Conservation (phyloP, 2,329 filamentous ascomycete species). For the Periconia macrospinosa region DNA sequence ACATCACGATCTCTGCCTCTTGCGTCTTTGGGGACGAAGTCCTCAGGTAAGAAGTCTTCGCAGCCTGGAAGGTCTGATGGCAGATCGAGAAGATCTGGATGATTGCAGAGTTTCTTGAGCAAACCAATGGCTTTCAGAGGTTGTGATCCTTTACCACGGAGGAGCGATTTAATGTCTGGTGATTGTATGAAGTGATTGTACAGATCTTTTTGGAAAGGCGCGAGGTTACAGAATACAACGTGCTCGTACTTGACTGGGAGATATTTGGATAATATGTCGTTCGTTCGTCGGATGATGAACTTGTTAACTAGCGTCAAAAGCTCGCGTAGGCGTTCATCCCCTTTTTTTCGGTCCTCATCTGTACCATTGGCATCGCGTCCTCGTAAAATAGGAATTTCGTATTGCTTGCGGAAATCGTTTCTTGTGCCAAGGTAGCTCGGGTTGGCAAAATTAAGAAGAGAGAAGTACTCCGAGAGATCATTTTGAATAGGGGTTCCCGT, state of each 20-base stretch:
- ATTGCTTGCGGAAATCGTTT: conserved; percentile 89
- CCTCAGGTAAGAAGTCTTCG: conserved; percentile 77
- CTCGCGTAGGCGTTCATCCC: conserved; percentile 80
- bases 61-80: conserved; percentile 83
- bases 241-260: conserved; percentile 98
- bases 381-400: conserved; percentile 87
- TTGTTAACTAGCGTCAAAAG: conserved; percentile 89
- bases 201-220: conserved; percentile 87
- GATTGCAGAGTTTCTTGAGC: conserved; percentile 97
- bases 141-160: conserved; percentile 92
- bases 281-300: conserved; percentile 96
- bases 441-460: conserved; percentile 94
- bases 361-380: conserved; percentile 89
- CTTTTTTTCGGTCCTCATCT: conserved; percentile 77
- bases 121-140: conserved; percentile 95
- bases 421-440: conserved; percentile 87
- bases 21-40: conserved; percentile 84
- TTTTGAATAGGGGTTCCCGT: conserved; percentile 98
- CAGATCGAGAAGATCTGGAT: conserved; percentile 88
- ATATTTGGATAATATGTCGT: conserved; percentile 98
- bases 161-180: conserved; percentile 87
- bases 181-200: conserved; percentile 98
- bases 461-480: conserved; percentile 96
- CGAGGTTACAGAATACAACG: conserved; percentile 94
- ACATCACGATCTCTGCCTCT: conserved; percentile 89